These are phyloP conservation scores for Fallopia convolvulus DNA, from an alignment of 148 eudicot species.

Conservation along the genomic window DNA sequence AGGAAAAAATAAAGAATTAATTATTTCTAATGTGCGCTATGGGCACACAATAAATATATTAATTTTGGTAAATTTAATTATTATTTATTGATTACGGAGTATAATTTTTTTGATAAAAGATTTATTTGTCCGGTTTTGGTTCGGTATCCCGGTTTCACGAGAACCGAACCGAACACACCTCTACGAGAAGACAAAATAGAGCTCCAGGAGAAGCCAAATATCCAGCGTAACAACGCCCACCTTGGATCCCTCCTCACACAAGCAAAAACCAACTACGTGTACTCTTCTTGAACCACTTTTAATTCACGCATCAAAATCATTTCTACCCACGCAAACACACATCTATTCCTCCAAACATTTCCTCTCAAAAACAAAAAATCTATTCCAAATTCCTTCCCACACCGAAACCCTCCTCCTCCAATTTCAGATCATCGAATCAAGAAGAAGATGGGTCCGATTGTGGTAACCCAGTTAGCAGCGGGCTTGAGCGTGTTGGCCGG, in stretches of 20 bases:
- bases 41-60: too few species aligned
- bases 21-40: too few species aligned
- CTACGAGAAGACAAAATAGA: not conserved
- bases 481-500: constrained; percentile 81
- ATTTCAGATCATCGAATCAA: not conserved
- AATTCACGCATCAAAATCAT: not conserved
- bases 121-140: too few species aligned
- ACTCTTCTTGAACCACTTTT: not conserved
- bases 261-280: constrained; percentile 1
- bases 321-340: not conserved
- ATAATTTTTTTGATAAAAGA: too few species aligned
- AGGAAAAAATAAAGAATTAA: too few species aligned
- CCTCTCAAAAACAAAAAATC: not conserved
- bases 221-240: not conserved
- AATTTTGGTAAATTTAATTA: too few species aligned
- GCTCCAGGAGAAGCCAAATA: not conserved
- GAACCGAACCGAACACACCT: too few species aligned
- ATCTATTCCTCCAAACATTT: not conserved
- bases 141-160: too few species aligned
- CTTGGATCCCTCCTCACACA: not conserved
- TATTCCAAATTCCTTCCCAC: not conserved
- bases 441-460: constrained; percentile 55
- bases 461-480: constrained; percentile 63
- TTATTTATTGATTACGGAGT: too few species aligned
- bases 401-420: not conserved